Percentiles rank a stretch among this genome's conserved stretches.
These are phyloP conservation scores for Fusarium sp. DNA, from an alignment of 2,329 filamentous ascomycete genomes.

Conservation along the genomic window DNA sequence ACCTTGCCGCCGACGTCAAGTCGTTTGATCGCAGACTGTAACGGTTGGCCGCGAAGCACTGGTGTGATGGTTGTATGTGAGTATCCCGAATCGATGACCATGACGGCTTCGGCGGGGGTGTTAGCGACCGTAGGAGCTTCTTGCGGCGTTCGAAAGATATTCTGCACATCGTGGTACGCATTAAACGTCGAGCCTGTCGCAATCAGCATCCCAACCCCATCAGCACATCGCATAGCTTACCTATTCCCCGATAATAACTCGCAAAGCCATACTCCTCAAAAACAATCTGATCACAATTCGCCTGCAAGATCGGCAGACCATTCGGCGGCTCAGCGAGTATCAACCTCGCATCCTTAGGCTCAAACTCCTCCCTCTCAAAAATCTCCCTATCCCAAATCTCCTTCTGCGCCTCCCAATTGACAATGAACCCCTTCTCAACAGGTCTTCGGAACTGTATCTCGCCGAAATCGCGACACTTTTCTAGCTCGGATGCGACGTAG, in stretches of 20 bases:
- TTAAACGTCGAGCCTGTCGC: constrained; percentile 75
- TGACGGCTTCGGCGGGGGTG: constrained; percentile 78
- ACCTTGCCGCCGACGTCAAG: constrained; percentile 94
- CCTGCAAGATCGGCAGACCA: constrained; percentile 80
- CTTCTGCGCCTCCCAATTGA: constrained; percentile 96
- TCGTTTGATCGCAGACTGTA: constrained; percentile 83
- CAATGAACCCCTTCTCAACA: constrained; percentile 92
- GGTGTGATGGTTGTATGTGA: constrained; percentile 93
- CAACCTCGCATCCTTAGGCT: constrained; percentile 78
- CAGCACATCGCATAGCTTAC: constrained; percentile 51
- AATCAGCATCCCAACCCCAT: not conserved
- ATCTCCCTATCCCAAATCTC: constrained; percentile 95
- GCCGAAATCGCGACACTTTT: constrained; percentile 85
- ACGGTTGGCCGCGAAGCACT: constrained; percentile 79
- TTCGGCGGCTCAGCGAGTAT: constrained; percentile 89
- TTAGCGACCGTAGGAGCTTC: constrained; percentile 53
- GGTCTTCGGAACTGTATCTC: constrained; percentile 88
- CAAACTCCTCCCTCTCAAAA: constrained; percentile 76
- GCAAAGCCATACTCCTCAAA: constrained; percentile 98
- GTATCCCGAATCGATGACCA: constrained; percentile 91
- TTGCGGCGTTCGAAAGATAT: constrained; percentile 70
- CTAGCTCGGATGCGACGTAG: constrained; percentile 83
- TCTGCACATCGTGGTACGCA: constrained; percentile 81
- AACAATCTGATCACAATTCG: constrained; percentile 93
- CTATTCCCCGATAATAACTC: constrained; percentile 81